Evolutionary conservation across 495 filamentous ascomycete species (phyloP).

Genomic region (Hamigera avellanea): DNA sequence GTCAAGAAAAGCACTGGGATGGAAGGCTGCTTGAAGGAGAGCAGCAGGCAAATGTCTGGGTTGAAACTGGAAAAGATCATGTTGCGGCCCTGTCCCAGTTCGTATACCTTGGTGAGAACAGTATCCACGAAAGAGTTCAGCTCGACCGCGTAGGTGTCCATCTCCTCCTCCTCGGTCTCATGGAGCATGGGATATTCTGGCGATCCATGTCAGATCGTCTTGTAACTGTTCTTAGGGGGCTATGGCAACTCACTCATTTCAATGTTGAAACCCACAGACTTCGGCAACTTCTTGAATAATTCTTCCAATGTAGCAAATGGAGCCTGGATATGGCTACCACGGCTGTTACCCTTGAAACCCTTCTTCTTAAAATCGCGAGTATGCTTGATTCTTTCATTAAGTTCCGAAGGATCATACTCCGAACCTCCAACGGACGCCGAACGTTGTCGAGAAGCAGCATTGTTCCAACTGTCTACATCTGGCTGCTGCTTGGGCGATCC

Average conservation of each 20-base stretch:
- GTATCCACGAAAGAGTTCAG: constrained; percentile 96
- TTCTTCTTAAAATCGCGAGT: constrained; percentile 87
- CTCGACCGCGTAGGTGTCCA: constrained; percentile 96
- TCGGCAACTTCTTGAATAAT: constrained; percentile 74
- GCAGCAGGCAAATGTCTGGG: constrained; percentile 85
- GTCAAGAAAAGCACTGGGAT: constrained; percentile 93
- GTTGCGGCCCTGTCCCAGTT: constrained; percentile 58
- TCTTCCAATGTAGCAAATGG: constrained; percentile 93
- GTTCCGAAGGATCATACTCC: constrained; percentile 42
- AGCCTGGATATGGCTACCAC: constrained; percentile 86
- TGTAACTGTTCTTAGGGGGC: constrained; percentile 11
- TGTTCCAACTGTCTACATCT: constrained; percentile 5
- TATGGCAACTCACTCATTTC: constrained; percentile 61
- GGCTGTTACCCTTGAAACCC: constrained; percentile 91
- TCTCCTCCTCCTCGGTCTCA: constrained; percentile 87
- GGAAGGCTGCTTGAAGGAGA: constrained; percentile 92
- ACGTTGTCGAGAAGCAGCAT: constrained; percentile 24
- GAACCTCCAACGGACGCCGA: constrained; percentile 47
- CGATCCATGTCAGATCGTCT: constrained; percentile 19
- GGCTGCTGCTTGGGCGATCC: constrained; percentile 28
- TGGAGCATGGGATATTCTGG: constrained; percentile 90
- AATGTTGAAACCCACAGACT: constrained; percentile 86
- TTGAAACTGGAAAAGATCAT: constrained; percentile 96
- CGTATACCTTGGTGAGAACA: constrained; percentile 78
- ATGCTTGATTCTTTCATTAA: constrained; percentile 92